Base-by-base conservation (phyloP, 208 protist species). In the Angomonas ambiguus region DNA sequence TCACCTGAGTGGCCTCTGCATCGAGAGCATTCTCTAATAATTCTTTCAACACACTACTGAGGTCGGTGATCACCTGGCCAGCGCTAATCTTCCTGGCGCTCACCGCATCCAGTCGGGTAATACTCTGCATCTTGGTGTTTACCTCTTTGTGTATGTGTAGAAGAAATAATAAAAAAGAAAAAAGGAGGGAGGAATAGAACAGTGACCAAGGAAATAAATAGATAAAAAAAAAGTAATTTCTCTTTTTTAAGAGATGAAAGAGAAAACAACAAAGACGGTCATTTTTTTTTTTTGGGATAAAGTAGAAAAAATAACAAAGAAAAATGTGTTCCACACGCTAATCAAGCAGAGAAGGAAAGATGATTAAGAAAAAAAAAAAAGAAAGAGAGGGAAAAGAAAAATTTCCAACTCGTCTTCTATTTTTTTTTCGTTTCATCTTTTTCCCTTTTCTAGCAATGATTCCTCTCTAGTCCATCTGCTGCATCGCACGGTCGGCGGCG, bases 401-500 rank as follows among this genome's bases (percentile, higher is more conserved):
- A n/a, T n/a, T n/a, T n/a, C n/a, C n/a, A 5, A 20, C 49, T 18
- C 16, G 22, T 55, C 28, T 4, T 55, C 3, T 16, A 10, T 31
- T 16, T 58, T 30, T 28, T 28, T 58, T 58, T 55, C 28, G 22
- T 55, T 55, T 55, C 10, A 30, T 55, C 6, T 4, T 16, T 55
- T 55, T 4, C 16, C 2, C 11, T 30, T 58, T 58, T 58, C 5
- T 31, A 13, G 2, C 20, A 35, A 13, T 28, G 20, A 35, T 55
- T 55, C 2, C 2, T 28, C 34, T 65, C 97, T 96, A 96, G 77
- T 96, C 88, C 88, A 95, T 96, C 81, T 94, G 85, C 83, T 93
- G 88, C 91, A 96, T 96, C 62, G 90, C 87, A 78, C 90, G 93
- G 62, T 96, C 88, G 41, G 91, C 87, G 58, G 87, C 87, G 73